A percentile compares a stretch with the other conserved stretches of the same genome.
Evolutionary conservation across 1,284 basidiomycete genomes (phyloP).

Genomic region (Trichosporon ovoides): DNA sequence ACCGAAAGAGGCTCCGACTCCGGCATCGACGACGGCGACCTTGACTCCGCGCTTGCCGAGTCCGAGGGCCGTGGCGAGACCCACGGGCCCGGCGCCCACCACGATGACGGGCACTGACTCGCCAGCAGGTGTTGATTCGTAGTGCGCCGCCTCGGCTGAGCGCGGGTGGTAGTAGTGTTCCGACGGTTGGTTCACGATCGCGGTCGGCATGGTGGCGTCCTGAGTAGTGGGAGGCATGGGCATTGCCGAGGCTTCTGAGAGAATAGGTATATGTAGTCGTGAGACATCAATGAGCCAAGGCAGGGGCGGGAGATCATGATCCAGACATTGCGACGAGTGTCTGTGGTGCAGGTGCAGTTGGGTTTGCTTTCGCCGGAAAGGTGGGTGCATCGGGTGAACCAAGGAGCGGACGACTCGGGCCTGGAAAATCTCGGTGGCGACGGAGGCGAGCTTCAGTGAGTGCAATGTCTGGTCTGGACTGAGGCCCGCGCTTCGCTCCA

Average conservation of each 20-base stretch:
- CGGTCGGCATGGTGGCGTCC: slow-evolving; percentile 3
- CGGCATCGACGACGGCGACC: slow-evolving; percentile 16
- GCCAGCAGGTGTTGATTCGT: slow-evolving; percentile 15
- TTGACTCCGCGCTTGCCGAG: slow-evolving; percentile 17
- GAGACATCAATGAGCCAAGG: too few relatives aligned
- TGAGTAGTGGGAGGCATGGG: not conserved
- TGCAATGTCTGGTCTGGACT: too few relatives aligned
- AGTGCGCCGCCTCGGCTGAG: slow-evolving; percentile 8
- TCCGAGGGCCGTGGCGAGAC: slow-evolving; percentile 16
- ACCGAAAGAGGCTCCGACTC: slow-evolving; percentile 17
- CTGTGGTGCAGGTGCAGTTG: too few relatives aligned
- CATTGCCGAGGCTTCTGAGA: not conserved
- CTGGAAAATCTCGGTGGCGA: too few relatives aligned
- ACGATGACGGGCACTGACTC: slow-evolving; percentile 13
- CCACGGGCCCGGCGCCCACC: slow-evolving; percentile 20
- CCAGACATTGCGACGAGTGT: too few relatives aligned
- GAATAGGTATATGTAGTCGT: too few relatives aligned
- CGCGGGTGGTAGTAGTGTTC: slow-evolving; percentile 18
- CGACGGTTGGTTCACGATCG: slow-evolving; percentile 1
- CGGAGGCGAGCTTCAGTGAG: too few relatives aligned
- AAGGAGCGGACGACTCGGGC: too few relatives aligned
- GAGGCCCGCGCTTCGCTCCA: too few relatives aligned
- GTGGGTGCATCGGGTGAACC: too few relatives aligned
- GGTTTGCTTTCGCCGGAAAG: too few relatives aligned
- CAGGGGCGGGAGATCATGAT: too few relatives aligned